These are phyloP conservation scores for Fusarium sarcochroum DNA, from an alignment of 2,329 filamentous ascomycete genomes.

Conservation along the genomic window DNA sequence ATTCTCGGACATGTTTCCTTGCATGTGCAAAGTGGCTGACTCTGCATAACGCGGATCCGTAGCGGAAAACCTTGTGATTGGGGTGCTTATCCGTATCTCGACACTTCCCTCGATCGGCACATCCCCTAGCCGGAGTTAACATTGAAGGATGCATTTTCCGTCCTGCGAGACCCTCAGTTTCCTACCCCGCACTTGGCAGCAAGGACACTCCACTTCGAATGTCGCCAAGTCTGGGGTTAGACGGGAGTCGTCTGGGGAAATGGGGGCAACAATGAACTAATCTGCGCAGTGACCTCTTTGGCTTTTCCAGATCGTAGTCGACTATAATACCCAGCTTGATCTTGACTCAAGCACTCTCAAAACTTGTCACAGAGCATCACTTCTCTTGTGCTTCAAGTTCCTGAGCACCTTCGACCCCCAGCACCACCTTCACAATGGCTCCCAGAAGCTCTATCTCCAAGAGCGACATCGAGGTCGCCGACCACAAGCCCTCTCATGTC, in stretches of 20 bases:
- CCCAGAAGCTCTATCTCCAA: constrained; percentile 43
- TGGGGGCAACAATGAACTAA: constrained; percentile 9
- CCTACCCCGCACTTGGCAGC: constrained; percentile 39
- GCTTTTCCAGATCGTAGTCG: constrained; percentile 14
- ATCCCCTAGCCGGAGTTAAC: not conserved
- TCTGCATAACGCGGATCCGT: constrained; percentile 1
- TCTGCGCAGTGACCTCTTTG: constrained; percentile 9
- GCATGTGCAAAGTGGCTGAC: constrained; percentile 8
- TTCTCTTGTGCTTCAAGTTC: not conserved
- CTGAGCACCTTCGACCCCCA: not conserved
- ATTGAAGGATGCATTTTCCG: constrained; percentile 33
- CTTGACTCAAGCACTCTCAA: constrained; percentile 1
- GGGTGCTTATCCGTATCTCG: constrained; percentile 35
- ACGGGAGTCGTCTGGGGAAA: constrained; percentile 33
- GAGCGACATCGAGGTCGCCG: constrained; percentile 36
- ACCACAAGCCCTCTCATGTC: constrained; percentile 35
- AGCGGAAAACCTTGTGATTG: constrained; percentile 25
- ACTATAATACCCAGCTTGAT: constrained; percentile 37
- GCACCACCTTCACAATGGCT: constrained; percentile 27
- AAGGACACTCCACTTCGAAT: constrained; percentile 18
- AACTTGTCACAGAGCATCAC: constrained; percentile 10
- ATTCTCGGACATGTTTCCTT: constrained; percentile 23
- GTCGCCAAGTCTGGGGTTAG: constrained; percentile 38
- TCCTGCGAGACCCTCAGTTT: constrained; percentile 18
- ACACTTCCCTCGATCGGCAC: not conserved